Evolutionary conservation across 306 rosid species (phyloP), one percentile per base, ranked within the genome.

Genomic region (Senna tora): DNA sequence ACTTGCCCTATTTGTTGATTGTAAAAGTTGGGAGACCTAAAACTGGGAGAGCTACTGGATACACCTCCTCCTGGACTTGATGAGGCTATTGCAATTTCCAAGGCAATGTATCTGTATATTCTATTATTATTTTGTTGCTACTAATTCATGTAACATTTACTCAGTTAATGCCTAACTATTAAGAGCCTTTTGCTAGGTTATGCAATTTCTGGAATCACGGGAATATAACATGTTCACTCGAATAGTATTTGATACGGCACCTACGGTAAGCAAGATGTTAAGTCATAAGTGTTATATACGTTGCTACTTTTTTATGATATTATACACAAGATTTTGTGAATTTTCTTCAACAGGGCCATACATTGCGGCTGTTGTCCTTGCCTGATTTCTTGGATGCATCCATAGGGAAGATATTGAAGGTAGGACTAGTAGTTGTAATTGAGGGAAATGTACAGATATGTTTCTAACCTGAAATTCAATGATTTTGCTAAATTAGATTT

Each of bases 51-150:
- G 78, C 74, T 94, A 67, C 77, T 94, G 71, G 99, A 94, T 76
- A 85, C 97, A 28, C 97, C 97, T 50, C 99, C 99, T 74, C 97
- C 99, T 65, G 99, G 99, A 80, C 80, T 94, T 72, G 99, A 94
- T 79, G 99, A 94, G 87, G 99, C 97, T 69, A 85, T 94, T 62
- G 98, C 98, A 7, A 94, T 94, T 82, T 88, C 98, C 52, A 94
- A 94, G 94, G 99, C 80, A 69, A 69, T 39, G 82, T 53, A 6
- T 69, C 41, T 73, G 52, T 36, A 32, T 74, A 73, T 50, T 67
- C 64, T 65, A 17, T 65, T 15, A 32, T 62, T 41, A 56, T 58
- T 65, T 71, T 34, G 52, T 78, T 51, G 39, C 77, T 38, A 4
- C 32, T 72, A 43, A 59, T 61, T 52, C 38, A 32, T 65, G 10